Percentiles rank a stretch among this genome's conserved stretches.
phyloP scores from a whole-genome alignment of 805 yeast genomes.

The Lipomyces oligophaga region DNA sequence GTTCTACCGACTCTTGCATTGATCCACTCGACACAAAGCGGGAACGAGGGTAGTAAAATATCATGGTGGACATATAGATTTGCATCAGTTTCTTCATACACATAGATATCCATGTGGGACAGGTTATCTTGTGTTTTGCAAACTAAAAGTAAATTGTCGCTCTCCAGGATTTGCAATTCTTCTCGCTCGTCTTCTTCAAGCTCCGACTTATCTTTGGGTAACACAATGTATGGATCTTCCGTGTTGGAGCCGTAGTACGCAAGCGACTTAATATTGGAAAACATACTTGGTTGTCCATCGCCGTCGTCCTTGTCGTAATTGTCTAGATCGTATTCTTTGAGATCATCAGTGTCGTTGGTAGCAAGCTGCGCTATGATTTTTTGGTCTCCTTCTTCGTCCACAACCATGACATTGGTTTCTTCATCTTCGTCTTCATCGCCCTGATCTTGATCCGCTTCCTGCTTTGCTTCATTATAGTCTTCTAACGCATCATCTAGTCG shows the following conservation, averaged over 20 bases:
- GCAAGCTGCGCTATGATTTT: neutral
- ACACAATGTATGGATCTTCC: constrained; percentile 57
- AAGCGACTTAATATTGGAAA: constrained; percentile 44
- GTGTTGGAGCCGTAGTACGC: constrained; percentile 43
- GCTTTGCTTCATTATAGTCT: constrained; percentile 51
- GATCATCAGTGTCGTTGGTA: constrained; percentile 27
- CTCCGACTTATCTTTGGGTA: constrained; percentile 52
- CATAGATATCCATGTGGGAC: constrained; percentile 86
- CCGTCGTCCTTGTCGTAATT: constrained; percentile 69
- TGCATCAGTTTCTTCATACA: constrained; percentile 86
- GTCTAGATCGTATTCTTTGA: constrained; percentile 83
- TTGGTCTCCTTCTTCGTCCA: constrained; percentile 31
- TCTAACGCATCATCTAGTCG: constrained; percentile 74
- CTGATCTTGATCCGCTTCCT: constrained; percentile 10
- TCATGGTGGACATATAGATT: constrained; percentile 92
- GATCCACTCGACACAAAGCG: constrained; percentile 94
- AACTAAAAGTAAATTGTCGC: constrained; percentile 84
- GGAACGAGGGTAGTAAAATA: constrained; percentile 94
- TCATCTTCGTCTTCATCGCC: constrained; percentile 16
- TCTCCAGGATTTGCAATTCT: constrained; percentile 81
- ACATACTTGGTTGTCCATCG: constrained; percentile 40
- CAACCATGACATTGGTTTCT: constrained; percentile 30
- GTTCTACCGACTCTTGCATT: constrained; percentile 57
- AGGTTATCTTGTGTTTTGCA: constrained; percentile 95
- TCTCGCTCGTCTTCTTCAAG: constrained; percentile 65